phyloP scores from a whole-genome alignment of 352 stramenopile genomes.

The Phytophthora fragariaefolia region DNA sequence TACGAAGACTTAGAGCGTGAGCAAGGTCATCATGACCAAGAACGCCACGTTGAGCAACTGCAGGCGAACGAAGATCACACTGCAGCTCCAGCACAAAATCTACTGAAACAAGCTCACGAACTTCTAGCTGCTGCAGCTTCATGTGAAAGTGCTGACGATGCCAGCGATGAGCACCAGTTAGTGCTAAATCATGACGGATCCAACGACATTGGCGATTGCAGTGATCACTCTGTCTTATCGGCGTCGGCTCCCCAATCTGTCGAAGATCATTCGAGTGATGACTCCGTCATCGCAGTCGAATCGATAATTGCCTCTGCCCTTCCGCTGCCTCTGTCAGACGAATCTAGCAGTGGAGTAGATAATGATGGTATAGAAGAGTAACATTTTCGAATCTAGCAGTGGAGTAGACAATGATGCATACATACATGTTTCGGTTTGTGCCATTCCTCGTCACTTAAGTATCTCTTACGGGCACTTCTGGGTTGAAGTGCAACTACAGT shows the following conservation, averaged over 20 bases:
- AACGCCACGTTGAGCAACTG: conserved; percentile 2
- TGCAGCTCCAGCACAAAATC: not conserved
- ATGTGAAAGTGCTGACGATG: conserved; percentile 14
- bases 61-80: not conserved
- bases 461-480: no score
- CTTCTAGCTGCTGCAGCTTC: conserved; percentile 18
- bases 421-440: no score
- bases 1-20: conserved; percentile 14
- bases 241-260: conserved; percentile 3
- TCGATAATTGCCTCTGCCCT: conserved; percentile 21
- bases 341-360: conserved; percentile 4
- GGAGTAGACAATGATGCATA: no score
- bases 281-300: conserved; percentile 16
- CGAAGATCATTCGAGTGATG: conserved; percentile 14
- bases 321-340: conserved; percentile 21
- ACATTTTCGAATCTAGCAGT: no score
- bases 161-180: conserved; percentile 10
- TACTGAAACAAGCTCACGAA: conserved; percentile 29
- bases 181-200: not conserved
- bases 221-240: not conserved
- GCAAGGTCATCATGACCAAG: not conserved
- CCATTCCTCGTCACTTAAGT: no score
- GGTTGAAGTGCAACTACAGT: no score
- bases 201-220: conserved; percentile 14
- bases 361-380: no score